Evolutionary conservation across 1,284 basidiomycete genomes (phyloP), one percentile per base, ranked within the genome.

Genomic region (Heliocybe sulcata): DNA sequence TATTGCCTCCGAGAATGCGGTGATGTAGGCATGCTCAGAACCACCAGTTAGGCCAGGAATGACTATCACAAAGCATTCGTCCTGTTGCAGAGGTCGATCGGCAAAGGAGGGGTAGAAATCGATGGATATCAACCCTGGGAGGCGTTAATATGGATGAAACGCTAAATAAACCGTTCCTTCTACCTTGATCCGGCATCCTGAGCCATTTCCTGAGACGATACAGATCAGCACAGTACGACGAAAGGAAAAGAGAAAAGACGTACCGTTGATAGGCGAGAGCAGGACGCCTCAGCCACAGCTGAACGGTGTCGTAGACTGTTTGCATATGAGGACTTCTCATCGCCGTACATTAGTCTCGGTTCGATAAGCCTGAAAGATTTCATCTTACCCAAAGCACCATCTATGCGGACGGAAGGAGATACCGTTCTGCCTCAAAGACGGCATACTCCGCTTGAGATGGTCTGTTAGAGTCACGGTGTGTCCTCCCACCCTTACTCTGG

Each of bases 1-100:
- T 12, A 61, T 55, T 25, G 38, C 49, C 20, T 56, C 51, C 16
- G 65, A 54, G 11, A 60, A 58, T 31, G 64, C 63, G 11, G 65
- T 61, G 35, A 67, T 59, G 53, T 67, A 68, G 31, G 61, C 50
- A 51, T 68, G 65, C 53, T 68, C 61, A 22, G 66, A 68, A 35
- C 64, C 66, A 4, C 66, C 65, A 1, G 66, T 67, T 27, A 68
- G 60, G 2, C 66, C 66, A 57, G 66, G 66, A 11, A 62, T 57
- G n/a, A 67, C 61, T 22, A 65, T 45, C 10, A 67, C 48, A 1
- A 67, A 56, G 26, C 58, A 57, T 48, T 66, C 64, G 3, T 31
- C 55, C 3, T 22, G 22, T 20, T 55, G 20, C 16, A 54, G 48
- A 9, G 65, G 59, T 12, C 54, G 42, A 12, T 51, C 52, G 23